Conservation (phyloP, 2,329 filamentous ascomycete genomes). For the Zelopaecilomyces penicillatus region DNA sequence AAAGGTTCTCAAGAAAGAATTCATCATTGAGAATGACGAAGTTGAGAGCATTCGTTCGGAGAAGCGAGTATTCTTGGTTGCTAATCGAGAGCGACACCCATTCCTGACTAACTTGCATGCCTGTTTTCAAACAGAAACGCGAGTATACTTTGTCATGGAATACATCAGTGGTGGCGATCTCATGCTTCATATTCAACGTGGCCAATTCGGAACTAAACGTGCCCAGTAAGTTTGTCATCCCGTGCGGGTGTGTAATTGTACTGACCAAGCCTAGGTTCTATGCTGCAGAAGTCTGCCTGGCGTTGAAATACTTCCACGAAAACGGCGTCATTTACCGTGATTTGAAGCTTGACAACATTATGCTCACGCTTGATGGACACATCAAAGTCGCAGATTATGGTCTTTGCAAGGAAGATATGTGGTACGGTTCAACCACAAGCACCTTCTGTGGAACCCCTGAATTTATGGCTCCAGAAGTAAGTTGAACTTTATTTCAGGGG, state of each 20-base stretch:
- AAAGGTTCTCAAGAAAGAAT: conserved; percentile 99
- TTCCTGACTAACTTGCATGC: conserved; percentile 93
- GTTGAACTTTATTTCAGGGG: conserved; percentile 12
- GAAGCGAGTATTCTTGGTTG: conserved; percentile 93
- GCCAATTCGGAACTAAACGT: conserved; percentile 89
- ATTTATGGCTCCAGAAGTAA: conserved; percentile 96
- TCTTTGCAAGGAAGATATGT: conserved; percentile 99
- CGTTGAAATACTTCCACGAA: conserved; percentile 98
- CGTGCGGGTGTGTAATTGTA: conserved; percentile 4
- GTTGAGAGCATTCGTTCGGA: conserved; percentile 96
- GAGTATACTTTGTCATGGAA: conserved; percentile 99
- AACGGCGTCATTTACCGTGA: conserved; percentile 99
- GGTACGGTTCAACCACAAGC: conserved; percentile 93
- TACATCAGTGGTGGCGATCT: conserved; percentile 97
- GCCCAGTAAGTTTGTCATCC: conserved; percentile 64
- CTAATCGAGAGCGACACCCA: conserved; percentile 92
- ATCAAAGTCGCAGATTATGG: conserved; percentile 99
- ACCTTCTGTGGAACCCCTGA: conserved; percentile 99
- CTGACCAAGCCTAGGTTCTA: conserved; percentile 62
- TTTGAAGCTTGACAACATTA: conserved; percentile 86
- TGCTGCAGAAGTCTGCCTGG: conserved; percentile 91
- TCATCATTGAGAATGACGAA: conserved; percentile 99
- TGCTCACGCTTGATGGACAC: conserved; percentile 88
- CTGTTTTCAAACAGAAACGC: conserved; percentile 97
- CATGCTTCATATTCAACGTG: conserved; percentile 97